Evolutionary conservation across 345 rosid species (phyloP).

Genomic region (Camelina laxa): DNA sequence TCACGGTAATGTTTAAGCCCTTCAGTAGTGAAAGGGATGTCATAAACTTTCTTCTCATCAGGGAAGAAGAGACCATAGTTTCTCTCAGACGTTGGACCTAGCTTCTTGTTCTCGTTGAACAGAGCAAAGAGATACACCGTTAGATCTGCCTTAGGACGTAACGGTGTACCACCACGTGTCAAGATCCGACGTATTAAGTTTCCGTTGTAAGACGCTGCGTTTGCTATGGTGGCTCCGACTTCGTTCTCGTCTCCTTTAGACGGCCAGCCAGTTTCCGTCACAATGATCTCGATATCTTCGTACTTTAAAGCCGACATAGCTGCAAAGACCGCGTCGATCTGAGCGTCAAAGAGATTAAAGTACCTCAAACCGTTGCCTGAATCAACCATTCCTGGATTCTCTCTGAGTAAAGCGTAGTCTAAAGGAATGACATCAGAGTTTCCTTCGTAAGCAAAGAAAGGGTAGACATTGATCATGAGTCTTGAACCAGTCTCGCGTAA

Average conservation of each 20-base stretch:
- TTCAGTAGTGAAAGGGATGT: constrained; percentile 69
- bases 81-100: constrained; percentile 85
- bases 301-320: constrained; percentile 82
- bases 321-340: constrained; percentile 94
- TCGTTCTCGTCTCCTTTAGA: constrained; percentile 85
- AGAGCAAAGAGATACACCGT: constrained; percentile 91
- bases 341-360: constrained; percentile 91
- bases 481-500: constrained; percentile 86
- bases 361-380: constrained; percentile 80
- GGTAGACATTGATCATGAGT: constrained; percentile 93
- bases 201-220: constrained; percentile 92
- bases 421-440: constrained; percentile 90
- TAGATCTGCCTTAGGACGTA: constrained; percentile 77
- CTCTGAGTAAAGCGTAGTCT: constrained; percentile 85
- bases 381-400: constrained; percentile 91
- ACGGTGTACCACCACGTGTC: constrained; percentile 88
- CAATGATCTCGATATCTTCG: constrained; percentile 68
- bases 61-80: constrained; percentile 97
- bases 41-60: constrained; percentile 72
- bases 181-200: constrained; percentile 79
- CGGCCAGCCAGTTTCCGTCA: constrained; percentile 98
- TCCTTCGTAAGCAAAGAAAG: constrained; percentile 90
- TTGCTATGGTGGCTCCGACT: constrained; percentile 65
- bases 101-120: constrained; percentile 82
- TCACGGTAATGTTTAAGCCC: constrained; percentile 61